A percentile compares a stretch with the other conserved stretches of the same genome.
These are phyloP conservation scores for Starmerella davenportii DNA, from an alignment of 805 yeast genomes.

Conservation along the genomic window DNA sequence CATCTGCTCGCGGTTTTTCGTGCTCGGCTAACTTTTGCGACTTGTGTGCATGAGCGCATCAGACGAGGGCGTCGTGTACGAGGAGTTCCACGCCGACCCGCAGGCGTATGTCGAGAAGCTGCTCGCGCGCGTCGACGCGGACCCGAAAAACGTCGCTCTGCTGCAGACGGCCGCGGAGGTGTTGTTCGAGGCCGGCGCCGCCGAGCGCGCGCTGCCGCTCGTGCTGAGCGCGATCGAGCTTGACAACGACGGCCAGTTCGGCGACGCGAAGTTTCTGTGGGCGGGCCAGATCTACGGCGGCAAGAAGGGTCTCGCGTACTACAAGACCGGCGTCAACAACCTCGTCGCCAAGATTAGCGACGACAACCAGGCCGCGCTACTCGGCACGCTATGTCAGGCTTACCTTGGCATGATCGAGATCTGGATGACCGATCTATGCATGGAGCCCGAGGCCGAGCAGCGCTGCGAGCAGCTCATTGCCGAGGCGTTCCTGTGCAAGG, in stretches of 20 bases:
- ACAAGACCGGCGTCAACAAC: conserved; percentile 44
- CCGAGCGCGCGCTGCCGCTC: conserved; percentile 57
- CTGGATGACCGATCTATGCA: conserved; percentile 95
- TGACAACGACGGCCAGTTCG: conserved; percentile 47
- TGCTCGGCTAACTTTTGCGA: too few relatives aligned
- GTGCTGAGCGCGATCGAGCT: conserved; percentile 42
- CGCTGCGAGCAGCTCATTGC: conserved; percentile 58
- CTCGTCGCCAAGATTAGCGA: conserved; percentile 28
- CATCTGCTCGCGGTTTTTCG: too few relatives aligned
- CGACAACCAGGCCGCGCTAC: conserved; percentile 10
- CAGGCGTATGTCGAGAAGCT: conserved; percentile 36
- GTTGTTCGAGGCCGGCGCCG: conserved; percentile 58
- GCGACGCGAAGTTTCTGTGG: conserved; percentile 72
- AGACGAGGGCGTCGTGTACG: not conserved
- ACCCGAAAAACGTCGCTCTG: conserved; percentile 26
- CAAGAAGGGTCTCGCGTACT: conserved; percentile 42
- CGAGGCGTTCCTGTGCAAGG: conserved; percentile 38
- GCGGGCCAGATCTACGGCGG: conserved; percentile 88
- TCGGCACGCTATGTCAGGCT: conserved; percentile 39
- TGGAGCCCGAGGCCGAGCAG: conserved; percentile 75
- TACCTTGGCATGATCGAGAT: conserved; percentile 65
- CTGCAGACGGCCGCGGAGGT: conserved; percentile 45
- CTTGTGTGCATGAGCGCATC: not conserved
- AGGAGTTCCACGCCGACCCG: conserved; percentile 29
- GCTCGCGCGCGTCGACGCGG: conserved; percentile 20